Evolutionary conservation across 345 rosid species (phyloP), one percentile per base, ranked within the genome.

Genomic region (rapeseed (Brassica napus)): DNA sequence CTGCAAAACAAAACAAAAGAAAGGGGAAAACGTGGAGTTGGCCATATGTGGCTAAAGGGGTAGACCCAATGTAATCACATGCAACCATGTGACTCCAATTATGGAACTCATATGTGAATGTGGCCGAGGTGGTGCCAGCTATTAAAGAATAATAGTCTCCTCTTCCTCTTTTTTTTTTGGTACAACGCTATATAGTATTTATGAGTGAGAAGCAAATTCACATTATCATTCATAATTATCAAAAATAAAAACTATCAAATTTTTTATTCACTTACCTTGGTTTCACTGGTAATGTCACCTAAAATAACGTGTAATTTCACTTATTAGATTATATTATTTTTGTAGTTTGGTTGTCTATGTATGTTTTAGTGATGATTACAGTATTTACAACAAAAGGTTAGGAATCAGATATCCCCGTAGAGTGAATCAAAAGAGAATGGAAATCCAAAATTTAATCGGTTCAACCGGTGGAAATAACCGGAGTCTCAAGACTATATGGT

Each of bases 41-140:
- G 82, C 74, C 82, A 73, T 73, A 79, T 79, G 82, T 79, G 82
- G 78, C 65, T 73, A 79, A 79, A 73, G 47, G 57, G 63, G 82
- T 79, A 79, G 82, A 79, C 82, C 78, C 82, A 79, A 73, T 34
- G 78, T 79, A 28, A 68, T 68, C 82, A 79, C 82, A 79, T 79
- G 82, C 82, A 79, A 73, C 73, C 78, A 79, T 79, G 82, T 79
- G 82, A 79, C 78, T 79, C 70, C 65, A 73, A 79, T 79, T 79
- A 79, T 79, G 39, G 68, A 73, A 78, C 82, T 79, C 82, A 79
- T 73, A 79, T 73, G 69, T 79, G 63, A 73, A 58, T 79, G 82
- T 73, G 77, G 82, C 63, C 69, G 60, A 73, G 42, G 74, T 44
- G 42, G 11, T 68, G 77, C 82, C 82, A 79, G 12, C 23, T 58